Evolutionary conservation across 305 asterid genomes (phyloP), one percentile per base, ranked within the genome.

Genomic region (Fraxinus baroniana): DNA sequence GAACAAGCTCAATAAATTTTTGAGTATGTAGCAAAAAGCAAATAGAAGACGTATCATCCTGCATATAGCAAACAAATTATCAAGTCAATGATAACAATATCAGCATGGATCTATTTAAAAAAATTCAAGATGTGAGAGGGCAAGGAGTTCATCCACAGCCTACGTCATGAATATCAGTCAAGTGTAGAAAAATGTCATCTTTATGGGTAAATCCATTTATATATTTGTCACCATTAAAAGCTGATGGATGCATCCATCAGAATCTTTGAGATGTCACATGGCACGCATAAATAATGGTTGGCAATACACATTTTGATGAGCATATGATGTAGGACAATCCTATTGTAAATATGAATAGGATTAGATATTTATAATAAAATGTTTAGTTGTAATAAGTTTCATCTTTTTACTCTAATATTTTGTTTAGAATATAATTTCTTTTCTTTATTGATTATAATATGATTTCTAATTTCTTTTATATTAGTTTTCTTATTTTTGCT

Each of bases 11-110:
- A 80, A 93, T 91, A 83, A 92, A 95, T 39, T 92, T 93, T 91
- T 94, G 99, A 89, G 95, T 90, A 20, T 90, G 94, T 39, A 95
- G 91, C 91, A 93, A 70, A 87, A 94, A 92, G 88, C 97, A 92
- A 79, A 92, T 81, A 71, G 94, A 80, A 64, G 99, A 94, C 33
- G 89, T 86, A 66, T 83, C 93, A 86, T 93, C 98, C 99, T 92
- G 94, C 89, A 89, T 73, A 86, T 76, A 77, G 52, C 4, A 82
- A 76, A 83, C 81, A 70, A 81, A 60, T 70, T 28, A 77, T 86
- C 83, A 90, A 52, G 79, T 70, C 57, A 80, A 41, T 79, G 78
- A 74, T 52, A 49, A 74, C 13, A 66, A 76, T 82, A 76, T 37
- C 55, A 79, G 77, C 62, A 60, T 55, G 80, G 76, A 37, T 64